A percentile compares a stretch with the other conserved stretches of the same genome.
Evolutionary conservation across 169 alveolate species (phyloP).

Genomic region (Plasmodium sp.): DNA sequence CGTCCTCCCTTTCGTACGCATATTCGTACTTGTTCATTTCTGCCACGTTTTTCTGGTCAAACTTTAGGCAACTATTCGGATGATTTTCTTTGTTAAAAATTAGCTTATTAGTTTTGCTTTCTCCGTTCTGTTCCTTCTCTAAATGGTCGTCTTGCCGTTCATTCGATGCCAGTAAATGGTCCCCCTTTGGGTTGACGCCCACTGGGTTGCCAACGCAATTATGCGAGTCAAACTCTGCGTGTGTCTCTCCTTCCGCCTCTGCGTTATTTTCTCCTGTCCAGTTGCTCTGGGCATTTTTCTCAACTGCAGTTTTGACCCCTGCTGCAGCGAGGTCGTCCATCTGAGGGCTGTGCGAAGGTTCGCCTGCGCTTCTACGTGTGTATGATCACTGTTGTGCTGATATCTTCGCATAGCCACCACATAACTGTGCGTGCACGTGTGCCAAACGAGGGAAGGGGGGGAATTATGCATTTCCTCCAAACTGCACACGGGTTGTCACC

Average conservation of each 20-base stretch:
- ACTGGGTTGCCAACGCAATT: neutral
- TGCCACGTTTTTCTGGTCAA: neutral
- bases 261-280: neutral
- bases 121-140: neutral
- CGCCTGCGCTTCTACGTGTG: neutral
- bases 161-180: neutral
- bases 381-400: neutral
- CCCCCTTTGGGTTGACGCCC: neutral
- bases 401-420: neutral
- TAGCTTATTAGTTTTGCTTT: neutral
- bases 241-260: neutral
- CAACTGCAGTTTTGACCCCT: neutral
- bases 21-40: neutral
- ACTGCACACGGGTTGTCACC: neutral
- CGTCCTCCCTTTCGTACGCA: slow-evolving; percentile 13
- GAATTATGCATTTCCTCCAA: neutral
- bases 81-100: neutral
- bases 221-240: neutral
- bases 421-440: neutral
- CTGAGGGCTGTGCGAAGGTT: neutral
- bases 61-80: neutral
- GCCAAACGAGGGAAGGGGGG: neutral
- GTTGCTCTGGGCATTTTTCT: neutral
- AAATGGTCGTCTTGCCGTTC: neutral
- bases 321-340: neutral